Percentiles rank a stretch among this genome's conserved stretches.
Evolutionary conservation across 164 flowering plant species (phyloP).

Genomic region (Sextonia rubra): DNA sequence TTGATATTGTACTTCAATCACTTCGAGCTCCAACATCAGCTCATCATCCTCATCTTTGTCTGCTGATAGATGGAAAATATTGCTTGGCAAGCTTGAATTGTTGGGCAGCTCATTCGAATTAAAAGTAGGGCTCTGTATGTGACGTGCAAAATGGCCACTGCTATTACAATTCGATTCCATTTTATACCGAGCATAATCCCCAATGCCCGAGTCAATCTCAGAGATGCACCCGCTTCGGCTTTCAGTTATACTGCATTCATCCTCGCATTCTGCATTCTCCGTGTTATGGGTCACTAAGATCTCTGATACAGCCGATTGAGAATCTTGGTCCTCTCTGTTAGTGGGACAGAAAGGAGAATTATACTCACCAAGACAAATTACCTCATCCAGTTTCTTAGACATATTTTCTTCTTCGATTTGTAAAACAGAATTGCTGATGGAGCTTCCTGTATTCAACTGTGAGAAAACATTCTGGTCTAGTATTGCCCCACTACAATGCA

Average conservation of each 20-base stretch:
- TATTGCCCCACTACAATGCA: not conserved
- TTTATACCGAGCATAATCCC: conserved; percentile 4
- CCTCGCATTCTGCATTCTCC: conserved; percentile 5
- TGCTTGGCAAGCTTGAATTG: conserved; percentile 27
- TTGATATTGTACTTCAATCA: conserved; percentile 53
- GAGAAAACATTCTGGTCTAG: conserved; percentile 8
- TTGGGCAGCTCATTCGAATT: conserved; percentile 16
- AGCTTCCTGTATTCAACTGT: conserved; percentile 5
- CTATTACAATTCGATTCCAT: conserved; percentile 1
- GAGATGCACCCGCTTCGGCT: conserved; percentile 6
- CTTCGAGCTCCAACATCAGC: conserved; percentile 49
- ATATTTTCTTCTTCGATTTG: conserved; percentile 5
- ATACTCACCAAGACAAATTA: conserved; percentile 6
- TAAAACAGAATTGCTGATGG: not conserved
- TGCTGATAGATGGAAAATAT: conserved; percentile 18
- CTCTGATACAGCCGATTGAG: conserved; percentile 28
- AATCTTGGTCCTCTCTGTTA: conserved; percentile 17
- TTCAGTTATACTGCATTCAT: conserved; percentile 7
- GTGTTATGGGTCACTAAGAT: conserved; percentile 12
- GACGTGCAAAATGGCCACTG: conserved; percentile 11
- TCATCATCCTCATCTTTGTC: conserved; percentile 39
- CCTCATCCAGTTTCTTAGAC: conserved; percentile 6
- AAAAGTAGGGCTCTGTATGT: conserved; percentile 11
- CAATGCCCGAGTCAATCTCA: conserved; percentile 14
- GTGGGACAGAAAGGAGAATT: conserved; percentile 5